Percentiles rank a stretch among this genome's conserved stretches.
These are phyloP conservation scores for Penicillium atrosanguineum DNA, from an alignment of 495 filamentous ascomycete genomes.

Conservation along the genomic window DNA sequence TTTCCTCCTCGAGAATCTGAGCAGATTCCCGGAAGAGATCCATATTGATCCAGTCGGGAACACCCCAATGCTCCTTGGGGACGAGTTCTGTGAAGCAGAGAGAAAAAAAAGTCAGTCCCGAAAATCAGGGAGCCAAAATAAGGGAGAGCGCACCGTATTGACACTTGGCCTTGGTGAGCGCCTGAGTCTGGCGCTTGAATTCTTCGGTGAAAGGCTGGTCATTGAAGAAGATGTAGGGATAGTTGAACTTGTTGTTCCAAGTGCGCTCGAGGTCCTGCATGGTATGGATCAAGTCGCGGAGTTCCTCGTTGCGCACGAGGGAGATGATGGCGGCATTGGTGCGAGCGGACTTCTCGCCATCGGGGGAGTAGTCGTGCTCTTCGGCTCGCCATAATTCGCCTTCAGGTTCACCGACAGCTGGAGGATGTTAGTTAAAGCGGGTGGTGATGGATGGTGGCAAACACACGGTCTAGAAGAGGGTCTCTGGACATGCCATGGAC, in stretches of 20 bases:
- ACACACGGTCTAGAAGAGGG: conserved; percentile 79
- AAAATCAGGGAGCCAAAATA: not conserved
- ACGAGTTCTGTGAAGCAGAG: conserved; percentile 61
- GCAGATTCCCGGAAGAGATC: conserved; percentile 83
- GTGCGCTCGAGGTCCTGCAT: conserved; percentile 92
- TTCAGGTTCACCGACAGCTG: conserved; percentile 79
- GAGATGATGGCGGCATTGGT: conserved; percentile 91
- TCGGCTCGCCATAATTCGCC: conserved; percentile 69
- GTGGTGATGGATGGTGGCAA: conserved; percentile 9
- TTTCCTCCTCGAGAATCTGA: conserved; percentile 75
- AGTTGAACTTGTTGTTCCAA: conserved; percentile 99
- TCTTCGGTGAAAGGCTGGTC: conserved; percentile 88
- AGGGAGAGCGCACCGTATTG: conserved; percentile 62
- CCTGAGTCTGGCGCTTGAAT: conserved; percentile 79
- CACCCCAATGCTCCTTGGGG: conserved; percentile 90
- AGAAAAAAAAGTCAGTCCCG: conserved; percentile 8
- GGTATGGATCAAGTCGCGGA: conserved; percentile 75
- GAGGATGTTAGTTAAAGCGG: conserved; percentile 5
- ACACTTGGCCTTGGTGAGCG: conserved; percentile 78
- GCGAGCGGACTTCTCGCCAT: conserved; percentile 70
- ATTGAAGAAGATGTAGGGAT: conserved; percentile 99
- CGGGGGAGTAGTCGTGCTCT: conserved; percentile 66
- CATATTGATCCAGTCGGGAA: conserved; percentile 87
- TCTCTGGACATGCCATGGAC: conserved; percentile 61
- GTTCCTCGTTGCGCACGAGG: conserved; percentile 87